These are phyloP conservation scores for Crithidia acanthocephali DNA, from an alignment of 208 protist genomes.

Conservation along the genomic window DNA sequence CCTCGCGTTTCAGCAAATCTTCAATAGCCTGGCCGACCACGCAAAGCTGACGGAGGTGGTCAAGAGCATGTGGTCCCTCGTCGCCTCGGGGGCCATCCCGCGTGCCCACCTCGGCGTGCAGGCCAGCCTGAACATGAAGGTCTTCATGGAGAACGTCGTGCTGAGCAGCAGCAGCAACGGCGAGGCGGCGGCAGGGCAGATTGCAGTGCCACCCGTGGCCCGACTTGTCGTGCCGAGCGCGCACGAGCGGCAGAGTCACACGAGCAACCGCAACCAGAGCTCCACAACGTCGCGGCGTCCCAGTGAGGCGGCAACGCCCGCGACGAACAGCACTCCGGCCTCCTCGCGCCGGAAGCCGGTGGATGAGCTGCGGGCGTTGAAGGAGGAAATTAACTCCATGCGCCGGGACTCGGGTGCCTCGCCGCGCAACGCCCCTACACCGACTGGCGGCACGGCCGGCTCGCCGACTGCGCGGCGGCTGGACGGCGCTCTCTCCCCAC, in stretches of 20 bases:
- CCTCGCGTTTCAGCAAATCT: constrained; percentile 52
- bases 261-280: neutral
- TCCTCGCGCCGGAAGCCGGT: constrained; percentile 19
- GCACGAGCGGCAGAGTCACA: neutral
- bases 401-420: constrained; percentile 22
- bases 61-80: constrained; percentile 61
- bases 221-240: constrained; percentile 6
- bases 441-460: neutral
- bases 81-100: constrained; percentile 43
- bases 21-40: constrained; percentile 23
- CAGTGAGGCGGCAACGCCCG: neutral
- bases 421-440: neutral
- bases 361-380: constrained; percentile 59
- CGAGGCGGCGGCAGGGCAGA: constrained; percentile 20
- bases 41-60: constrained; percentile 46
- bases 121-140: constrained; percentile 49
- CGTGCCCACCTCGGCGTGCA: constrained; percentile 37
- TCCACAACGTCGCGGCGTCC: neutral
- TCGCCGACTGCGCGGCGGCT: neutral
- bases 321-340: neutral
- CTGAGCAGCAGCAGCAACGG: constrained; percentile 23
- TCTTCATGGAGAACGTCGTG: constrained; percentile 57
- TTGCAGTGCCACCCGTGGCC: constrained; percentile 39
- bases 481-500: neutral
- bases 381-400: constrained; percentile 41